Evolutionary conservation across 2,329 filamentous ascomycete species (phyloP), one percentile per base, ranked within the genome.

Genomic region (Ophiostoma pallidulum): DNA sequence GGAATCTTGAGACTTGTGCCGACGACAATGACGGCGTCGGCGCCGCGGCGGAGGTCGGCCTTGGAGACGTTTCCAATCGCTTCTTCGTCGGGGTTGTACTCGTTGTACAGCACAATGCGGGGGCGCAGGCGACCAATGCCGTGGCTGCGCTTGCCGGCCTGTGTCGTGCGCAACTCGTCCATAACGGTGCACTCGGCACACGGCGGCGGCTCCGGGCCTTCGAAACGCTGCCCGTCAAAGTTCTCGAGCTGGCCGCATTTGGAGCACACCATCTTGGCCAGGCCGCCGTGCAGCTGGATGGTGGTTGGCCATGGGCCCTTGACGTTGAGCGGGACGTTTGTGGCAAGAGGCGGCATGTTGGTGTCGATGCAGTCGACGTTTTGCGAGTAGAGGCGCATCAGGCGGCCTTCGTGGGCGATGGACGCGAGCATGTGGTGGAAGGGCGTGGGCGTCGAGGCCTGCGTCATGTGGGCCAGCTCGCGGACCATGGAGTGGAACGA

Each of bases 331-430:
- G 92, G 92, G 2, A 95, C 81, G 44, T 77, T 75, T 0, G 92
- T 97, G 22, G 77, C 74, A 8, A 98, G 71, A 3, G 91, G 90
- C 40, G 80, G 71, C 64, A 98, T 75, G 8, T 80, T 78, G 0
- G 87, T 92, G 58, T 98, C 92, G 55, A 98, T 85, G 50, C 90
- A 88, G 66, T 98, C 92, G 29, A 98, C 91, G 57, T 98, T 98
- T 62, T 98, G 92, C 3, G 87, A 91, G 64, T 98, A 98, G 7
- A 98, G 75, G 37, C 92, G 86, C 61, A 96, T 72, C 20, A 98
- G 69, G 18, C 92, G 86, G 37, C 84, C 86, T 65, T 97, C 89
- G 49, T 86, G 77, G 4, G 91, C 87, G 19, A 98, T 73, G 4
- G 89, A 91, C 41, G 92, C 92, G 37, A 98, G 75, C 65, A 98